Base-by-base conservation (phyloP, 352 stramenopile genomes). In the Pythium phragmitis region DNA sequence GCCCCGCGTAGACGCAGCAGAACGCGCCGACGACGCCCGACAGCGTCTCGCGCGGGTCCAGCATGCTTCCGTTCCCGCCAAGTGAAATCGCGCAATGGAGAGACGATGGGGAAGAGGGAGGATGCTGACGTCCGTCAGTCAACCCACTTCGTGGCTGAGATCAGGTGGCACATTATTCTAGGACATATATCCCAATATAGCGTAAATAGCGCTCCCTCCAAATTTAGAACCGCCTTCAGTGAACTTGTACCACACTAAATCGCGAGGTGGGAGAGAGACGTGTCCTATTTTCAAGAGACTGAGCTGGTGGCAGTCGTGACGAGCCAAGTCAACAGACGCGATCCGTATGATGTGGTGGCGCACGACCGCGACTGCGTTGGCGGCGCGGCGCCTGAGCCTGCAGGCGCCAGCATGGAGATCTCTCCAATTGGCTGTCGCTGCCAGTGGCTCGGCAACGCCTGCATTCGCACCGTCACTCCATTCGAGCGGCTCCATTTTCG, bases 1-100 rank as follows among this genome's bases (percentile, higher is more conserved):
- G 82, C 0, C 87, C 85, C 6, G 82, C 77, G 65, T 94, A 94
- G 57, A 93, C 84, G 61, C 82, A 90, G 68, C 85, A 93, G 67
- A 89, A 89, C 41, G 85, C 83, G 60, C 85, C 87, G 39, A 86
- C 74, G 47, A 90, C 76, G 57, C 87, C 87, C 43, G 83, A 87
- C 4, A 83, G 61, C 9, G 87, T 94, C 74, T 96, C 87, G 54
- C 83, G 79, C 34, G 76, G 67, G 66, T 94, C 83, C 65, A 96
- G 65, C 82, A 91, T 91, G 8, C 42, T 5, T 50, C 19, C 4
- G 23, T 34, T 30, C 26, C 26, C 26, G 3, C 26, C 26, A 30
- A n/a, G 14, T 16, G 13, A 7, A 33, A 52, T 52, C n/a, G 21
- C 19, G 19, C 19, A 52, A 1, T 52, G 21, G 19, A 34, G 26